Conservation (phyloP, 1,284 basidiomycete species). For the Melampsora larici-populina region DNA sequence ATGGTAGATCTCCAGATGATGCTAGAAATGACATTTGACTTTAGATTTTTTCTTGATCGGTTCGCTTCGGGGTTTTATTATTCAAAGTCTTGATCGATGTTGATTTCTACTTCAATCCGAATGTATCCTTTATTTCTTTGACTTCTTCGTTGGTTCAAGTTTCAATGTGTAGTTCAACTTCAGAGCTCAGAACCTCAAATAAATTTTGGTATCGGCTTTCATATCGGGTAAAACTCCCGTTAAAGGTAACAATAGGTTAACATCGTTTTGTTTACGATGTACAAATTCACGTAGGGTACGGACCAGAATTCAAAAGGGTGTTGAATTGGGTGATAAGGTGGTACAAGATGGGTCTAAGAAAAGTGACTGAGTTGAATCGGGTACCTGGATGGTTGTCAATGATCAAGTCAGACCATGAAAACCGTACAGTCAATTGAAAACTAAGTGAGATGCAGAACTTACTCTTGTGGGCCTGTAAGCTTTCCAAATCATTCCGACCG, state of each 20-base stretch:
- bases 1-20: too few species aligned
- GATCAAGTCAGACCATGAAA: background rate
- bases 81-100: too few species aligned
- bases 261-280: constrained; percentile 57
- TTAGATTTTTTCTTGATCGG: too few species aligned
- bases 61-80: too few species aligned
- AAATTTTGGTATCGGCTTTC: constrained; percentile 81
- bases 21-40: too few species aligned
- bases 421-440: constrained; percentile 1
- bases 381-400: constrained; percentile 57
- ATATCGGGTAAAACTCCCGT: constrained; percentile 82
- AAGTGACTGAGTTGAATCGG: constrained; percentile 64
- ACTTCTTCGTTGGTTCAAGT: too few species aligned
- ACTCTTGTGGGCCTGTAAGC: constrained; percentile 63
- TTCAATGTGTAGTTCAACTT: too few species aligned
- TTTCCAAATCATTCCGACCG: constrained; percentile 59
- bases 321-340: constrained; percentile 54
- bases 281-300: constrained; percentile 67
- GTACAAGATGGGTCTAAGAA: constrained; percentile 64
- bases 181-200: constrained; percentile 55
- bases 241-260: constrained; percentile 59
- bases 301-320: constrained; percentile 83
- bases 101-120: too few species aligned
- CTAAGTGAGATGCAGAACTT: constrained; percentile 64
- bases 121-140: too few species aligned